These are phyloP conservation scores for Lolium multiflorum DNA, from an alignment of 176 grass and related monocot genomes.

Conservation along the genomic window DNA sequence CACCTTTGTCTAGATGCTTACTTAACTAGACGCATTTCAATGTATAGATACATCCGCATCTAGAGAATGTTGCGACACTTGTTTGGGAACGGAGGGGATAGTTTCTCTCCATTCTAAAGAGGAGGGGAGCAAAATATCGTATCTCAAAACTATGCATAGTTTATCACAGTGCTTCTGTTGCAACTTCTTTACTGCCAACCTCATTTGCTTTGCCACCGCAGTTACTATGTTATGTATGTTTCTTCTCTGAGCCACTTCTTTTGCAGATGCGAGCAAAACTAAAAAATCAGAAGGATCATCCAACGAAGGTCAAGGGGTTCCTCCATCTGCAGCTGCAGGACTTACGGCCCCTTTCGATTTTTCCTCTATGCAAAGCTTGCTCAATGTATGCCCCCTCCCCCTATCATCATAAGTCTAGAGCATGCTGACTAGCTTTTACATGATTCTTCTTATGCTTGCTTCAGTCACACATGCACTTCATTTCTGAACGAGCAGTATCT, in stretches of 20 bases:
- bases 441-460: slow-evolving; percentile 16
- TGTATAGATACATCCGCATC: too few relatives aligned
- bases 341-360: slow-evolving; percentile 76
- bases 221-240: not conserved
- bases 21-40: too few relatives aligned
- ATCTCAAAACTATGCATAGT: not conserved
- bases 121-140: not conserved
- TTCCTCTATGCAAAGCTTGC: slow-evolving; percentile 71
- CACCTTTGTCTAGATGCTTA: too few relatives aligned
- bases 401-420: not conserved
- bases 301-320: slow-evolving; percentile 43
- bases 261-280: slow-evolving; percentile 65
- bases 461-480: slow-evolving; percentile 11
- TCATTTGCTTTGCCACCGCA: slow-evolving; percentile 11
- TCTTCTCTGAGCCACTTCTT: slow-evolving; percentile 7
- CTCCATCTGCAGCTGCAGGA: slow-evolving; percentile 47
- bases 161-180: not conserved
- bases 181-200: slow-evolving; percentile 6
- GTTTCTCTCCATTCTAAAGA: not conserved
- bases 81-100: not conserved
- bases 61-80: too few relatives aligned
- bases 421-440: slow-evolving; percentile 17
- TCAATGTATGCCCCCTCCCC: slow-evolving; percentile 61
- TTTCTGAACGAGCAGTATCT: slow-evolving; percentile 21
- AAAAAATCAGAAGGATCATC: slow-evolving; percentile 70